Evolutionary conservation across 2,329 filamentous ascomycete genomes (phyloP).

Genomic region (Colletotrichum echinochloae): DNA sequence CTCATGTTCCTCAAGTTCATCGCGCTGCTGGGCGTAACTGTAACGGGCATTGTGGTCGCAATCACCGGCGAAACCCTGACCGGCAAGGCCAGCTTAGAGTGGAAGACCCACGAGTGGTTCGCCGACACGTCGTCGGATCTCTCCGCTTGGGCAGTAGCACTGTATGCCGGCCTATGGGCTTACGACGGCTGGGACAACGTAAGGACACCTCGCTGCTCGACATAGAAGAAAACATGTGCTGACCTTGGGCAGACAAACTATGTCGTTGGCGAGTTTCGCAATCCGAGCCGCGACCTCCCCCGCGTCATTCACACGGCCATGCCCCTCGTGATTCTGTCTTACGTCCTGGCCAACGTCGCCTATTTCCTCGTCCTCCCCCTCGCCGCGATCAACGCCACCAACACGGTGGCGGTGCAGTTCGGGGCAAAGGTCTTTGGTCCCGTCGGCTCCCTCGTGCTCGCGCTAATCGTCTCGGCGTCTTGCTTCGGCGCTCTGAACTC

Average conservation of each 20-base stretch:
- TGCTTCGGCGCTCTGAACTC: conserved; percentile 97
- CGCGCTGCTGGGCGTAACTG: conserved; percentile 85
- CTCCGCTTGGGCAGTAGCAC: conserved; percentile 90
- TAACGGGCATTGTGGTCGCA: conserved; percentile 91
- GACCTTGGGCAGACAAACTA: conserved; percentile 81
- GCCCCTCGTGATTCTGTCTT: conserved; percentile 90
- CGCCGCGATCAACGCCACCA: conserved; percentile 83
- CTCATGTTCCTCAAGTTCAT: conserved; percentile 99
- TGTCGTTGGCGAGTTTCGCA: conserved; percentile 95
- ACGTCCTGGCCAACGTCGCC: conserved; percentile 89
- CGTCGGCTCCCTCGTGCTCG: conserved; percentile 83
- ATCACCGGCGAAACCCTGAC: conserved; percentile 84
- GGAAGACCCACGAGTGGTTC: conserved; percentile 92
- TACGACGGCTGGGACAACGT: conserved; percentile 99
- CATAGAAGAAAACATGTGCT: conserved; percentile 37
- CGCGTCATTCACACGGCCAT: conserved; percentile 97
- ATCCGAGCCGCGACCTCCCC: conserved; percentile 89
- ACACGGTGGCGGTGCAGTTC: conserved; percentile 97
- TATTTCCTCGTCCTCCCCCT: conserved; percentile 95
- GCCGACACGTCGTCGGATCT: conserved; percentile 83
- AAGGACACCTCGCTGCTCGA: conserved; percentile 53
- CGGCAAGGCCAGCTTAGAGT: conserved; percentile 81
- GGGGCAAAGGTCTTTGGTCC: conserved; percentile 90
- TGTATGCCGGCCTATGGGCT: conserved; percentile 97
- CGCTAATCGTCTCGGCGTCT: conserved; percentile 88